These are phyloP conservation scores for Ustulina deusta DNA, from an alignment of 2,329 filamentous ascomycete species.

Conservation along the genomic window DNA sequence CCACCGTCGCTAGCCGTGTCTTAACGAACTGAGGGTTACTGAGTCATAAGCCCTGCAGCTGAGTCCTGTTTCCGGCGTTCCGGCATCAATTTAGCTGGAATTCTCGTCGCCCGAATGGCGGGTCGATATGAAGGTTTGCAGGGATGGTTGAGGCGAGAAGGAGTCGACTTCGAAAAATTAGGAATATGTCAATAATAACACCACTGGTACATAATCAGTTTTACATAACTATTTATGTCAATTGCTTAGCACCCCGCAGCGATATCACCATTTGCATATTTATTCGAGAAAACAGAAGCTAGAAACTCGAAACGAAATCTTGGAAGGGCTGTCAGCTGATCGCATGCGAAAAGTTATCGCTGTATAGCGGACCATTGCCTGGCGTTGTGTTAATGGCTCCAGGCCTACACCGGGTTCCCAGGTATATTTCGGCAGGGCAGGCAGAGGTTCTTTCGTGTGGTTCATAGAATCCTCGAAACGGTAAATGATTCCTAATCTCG, in stretches of 20 bases:
- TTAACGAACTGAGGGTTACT: not conserved
- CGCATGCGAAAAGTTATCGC: not conserved
- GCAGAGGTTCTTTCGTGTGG: not conserved
- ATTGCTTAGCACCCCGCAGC: not conserved
- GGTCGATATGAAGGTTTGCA: not conserved
- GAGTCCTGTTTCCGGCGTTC: not conserved
- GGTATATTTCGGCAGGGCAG: not conserved
- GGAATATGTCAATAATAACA: not conserved
- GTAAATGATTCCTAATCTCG: not conserved
- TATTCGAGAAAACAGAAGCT: not conserved
- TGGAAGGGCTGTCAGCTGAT: not conserved
- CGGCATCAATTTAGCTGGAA: not conserved
- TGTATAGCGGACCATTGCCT: not conserved
- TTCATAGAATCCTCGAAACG: not conserved
- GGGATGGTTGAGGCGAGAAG: not conserved
- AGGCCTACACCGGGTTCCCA: not conserved
- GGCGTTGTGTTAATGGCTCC: constrained; percentile 14
- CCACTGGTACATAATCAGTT: not conserved
- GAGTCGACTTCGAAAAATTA: not conserved
- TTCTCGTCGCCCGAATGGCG: not conserved
- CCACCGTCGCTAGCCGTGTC: constrained; percentile 9
- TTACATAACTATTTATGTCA: too few species aligned
- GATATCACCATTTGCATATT: not conserved
- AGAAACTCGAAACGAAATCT: not conserved
- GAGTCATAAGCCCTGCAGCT: constrained; percentile 10